These are phyloP conservation scores for Calonectria pteridis DNA, from an alignment of 2,329 filamentous ascomycete genomes.

Conservation along the genomic window DNA sequence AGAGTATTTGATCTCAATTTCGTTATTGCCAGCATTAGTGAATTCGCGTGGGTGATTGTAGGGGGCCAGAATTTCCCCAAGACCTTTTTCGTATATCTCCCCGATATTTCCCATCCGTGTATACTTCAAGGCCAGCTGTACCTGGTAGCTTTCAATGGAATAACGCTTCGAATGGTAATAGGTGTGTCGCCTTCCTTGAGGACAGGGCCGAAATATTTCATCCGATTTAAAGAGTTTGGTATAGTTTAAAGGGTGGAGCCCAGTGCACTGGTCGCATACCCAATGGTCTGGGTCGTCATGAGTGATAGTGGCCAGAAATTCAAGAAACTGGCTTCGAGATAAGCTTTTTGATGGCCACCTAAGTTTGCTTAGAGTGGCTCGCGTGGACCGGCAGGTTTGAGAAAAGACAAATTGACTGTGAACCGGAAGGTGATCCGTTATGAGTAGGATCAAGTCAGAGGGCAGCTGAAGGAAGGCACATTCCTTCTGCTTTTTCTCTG, in stretches of 20 bases:
- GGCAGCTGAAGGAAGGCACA: background rate
- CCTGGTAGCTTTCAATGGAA: background rate
- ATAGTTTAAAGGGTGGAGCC: background rate
- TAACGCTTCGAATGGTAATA: background rate
- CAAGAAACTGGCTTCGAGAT: background rate
- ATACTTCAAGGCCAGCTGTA: slow-evolving; percentile 1
- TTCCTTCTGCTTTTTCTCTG: background rate
- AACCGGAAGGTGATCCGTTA: background rate
- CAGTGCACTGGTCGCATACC: background rate
- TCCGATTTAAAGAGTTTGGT: background rate
- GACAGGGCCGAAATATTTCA: background rate
- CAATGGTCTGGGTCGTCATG: background rate
- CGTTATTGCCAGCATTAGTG: background rate
- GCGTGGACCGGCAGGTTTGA: background rate
- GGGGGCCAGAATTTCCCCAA: background rate
- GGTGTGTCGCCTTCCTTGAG: background rate
- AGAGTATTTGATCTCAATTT: background rate
- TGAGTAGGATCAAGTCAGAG: background rate
- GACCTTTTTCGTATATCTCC: background rate
- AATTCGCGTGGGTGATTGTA: background rate
- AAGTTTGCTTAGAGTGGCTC: background rate
- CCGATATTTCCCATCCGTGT: background rate
- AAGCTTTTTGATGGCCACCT: background rate
- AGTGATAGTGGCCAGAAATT: background rate
- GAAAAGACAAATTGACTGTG: slow-evolving; percentile 4